These are phyloP conservation scores for Cryptococcus amylolentus DNA, from an alignment of 1,284 basidiomycete genomes.

Conservation along the genomic window DNA sequence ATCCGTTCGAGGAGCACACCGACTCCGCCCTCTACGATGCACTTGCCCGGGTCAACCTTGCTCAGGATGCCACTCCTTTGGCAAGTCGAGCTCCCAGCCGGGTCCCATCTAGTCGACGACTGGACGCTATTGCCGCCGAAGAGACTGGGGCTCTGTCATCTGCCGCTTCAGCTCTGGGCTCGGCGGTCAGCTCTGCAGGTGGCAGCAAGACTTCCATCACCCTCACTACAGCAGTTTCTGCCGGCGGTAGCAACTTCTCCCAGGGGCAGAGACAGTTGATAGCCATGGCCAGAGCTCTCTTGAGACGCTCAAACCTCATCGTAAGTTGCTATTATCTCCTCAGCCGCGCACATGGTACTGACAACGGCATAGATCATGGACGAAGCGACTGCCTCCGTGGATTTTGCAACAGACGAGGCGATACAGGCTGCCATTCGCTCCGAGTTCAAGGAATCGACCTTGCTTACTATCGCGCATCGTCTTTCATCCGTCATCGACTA, in stretches of 20 bases:
- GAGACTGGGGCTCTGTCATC: slow-evolving; percentile 5
- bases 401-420: slow-evolving; percentile 63
- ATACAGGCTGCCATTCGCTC: slow-evolving; percentile 77
- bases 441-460: slow-evolving; percentile 69
- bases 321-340: slow-evolving; percentile 18
- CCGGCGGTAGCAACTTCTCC: slow-evolving; percentile 77
- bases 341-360: background rate
- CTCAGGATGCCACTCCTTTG: slow-evolving; percentile 12
- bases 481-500: slow-evolving; percentile 67
- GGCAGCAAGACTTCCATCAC: slow-evolving; percentile 59
- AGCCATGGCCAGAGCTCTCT: slow-evolving; percentile 63
- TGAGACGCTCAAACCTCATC: slow-evolving; percentile 70
- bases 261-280: slow-evolving; percentile 80
- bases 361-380: slow-evolving; percentile 59
- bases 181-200: slow-evolving; percentile 7
- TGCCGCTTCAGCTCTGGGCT: slow-evolving; percentile 3
- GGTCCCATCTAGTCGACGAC: slow-evolving; percentile 17
- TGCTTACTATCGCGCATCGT: slow-evolving; percentile 81
- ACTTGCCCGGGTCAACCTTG: slow-evolving; percentile 46
- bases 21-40: slow-evolving; percentile 67
- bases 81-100: slow-evolving; percentile 18
- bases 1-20: slow-evolving; percentile 79
- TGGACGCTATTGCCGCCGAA: slow-evolving; percentile 20
- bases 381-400: slow-evolving; percentile 77
- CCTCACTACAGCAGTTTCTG: slow-evolving; percentile 68